Evolutionary conservation across 2,329 filamentous ascomycete species (phyloP), one percentile per base, ranked within the genome.

Genomic region (Dothidotthia symphoricarpi): DNA sequence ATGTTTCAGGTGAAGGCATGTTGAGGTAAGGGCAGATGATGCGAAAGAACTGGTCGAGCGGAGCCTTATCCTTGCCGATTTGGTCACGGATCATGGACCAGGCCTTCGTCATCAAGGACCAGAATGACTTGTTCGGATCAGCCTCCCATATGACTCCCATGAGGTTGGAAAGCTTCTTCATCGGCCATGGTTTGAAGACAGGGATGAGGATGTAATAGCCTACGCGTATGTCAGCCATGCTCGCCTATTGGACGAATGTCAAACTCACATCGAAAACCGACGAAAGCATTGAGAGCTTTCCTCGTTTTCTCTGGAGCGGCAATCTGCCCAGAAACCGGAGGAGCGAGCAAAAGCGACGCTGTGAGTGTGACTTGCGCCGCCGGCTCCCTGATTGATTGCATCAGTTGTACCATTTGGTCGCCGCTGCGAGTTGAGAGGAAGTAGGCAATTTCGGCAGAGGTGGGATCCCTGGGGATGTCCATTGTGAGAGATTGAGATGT

Each of bases 61-160:
- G 65, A 16, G 74, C 69, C 22, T 69, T 64, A 15, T 64, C 59
- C 45, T 72, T 72, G 51, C 75, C 73, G 35, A 73, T 56, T 29
- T 71, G 64, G 49, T 78, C 75, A 31, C 76, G 71, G 31, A 77
- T 66, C 43, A 71, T 68, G 22, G 76, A 79, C 67, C 77, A 80
- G 13, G 75, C 73, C 53, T 76, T 77, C 31, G 75, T 73, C 40
- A 79, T 59, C 42, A 80, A 62, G 31, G 67, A 67, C 75, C 75
- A 79, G 48, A 75, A 71, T 42, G 69, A 66, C 50, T 75, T 70
- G 63, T 71, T 72, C 31, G 65, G 67, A 46, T 80, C 76, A 24
- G 65, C 60, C 32, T 68, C 59, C 77, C 76, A 80, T 43, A 78
- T 64, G 19, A 59, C 55, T 15, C 67, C 71, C 42, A 80, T 58